These are phyloP conservation scores for Lycium barbarum DNA, from an alignment of 257 asterid species.

Conservation along the genomic window DNA sequence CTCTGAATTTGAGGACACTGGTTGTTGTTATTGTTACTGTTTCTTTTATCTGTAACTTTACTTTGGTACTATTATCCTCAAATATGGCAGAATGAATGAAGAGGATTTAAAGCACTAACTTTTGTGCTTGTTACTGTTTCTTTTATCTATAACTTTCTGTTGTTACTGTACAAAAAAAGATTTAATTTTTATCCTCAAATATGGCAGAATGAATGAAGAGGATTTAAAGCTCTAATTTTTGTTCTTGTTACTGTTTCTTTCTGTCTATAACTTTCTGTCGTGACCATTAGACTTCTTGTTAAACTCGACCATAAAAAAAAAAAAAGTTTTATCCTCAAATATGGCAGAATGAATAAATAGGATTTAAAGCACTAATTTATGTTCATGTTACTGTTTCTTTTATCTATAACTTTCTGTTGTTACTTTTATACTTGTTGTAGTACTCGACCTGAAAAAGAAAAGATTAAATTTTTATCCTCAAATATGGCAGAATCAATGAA, in stretches of 20 bases:
- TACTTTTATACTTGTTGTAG: too few relatives aligned
- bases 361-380: not conserved
- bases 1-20: not conserved
- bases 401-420: too few relatives aligned
- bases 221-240: not conserved
- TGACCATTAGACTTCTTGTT: not conserved
- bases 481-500: not conserved
- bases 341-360: not conserved
- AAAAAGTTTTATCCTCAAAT: not conserved
- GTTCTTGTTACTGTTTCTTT: not conserved
- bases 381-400: not conserved
- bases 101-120: not conserved
- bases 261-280: not conserved
- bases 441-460: not conserved
- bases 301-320: not conserved
- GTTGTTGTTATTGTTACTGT: not conserved
- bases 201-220: not conserved
- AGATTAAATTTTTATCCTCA: not conserved
- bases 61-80: not conserved
- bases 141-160: not conserved
- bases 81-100: not conserved
- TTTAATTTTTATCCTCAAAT: not conserved
- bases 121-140: not conserved
- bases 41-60: not conserved
- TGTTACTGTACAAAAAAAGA: conserved; percentile 11